Percentiles rank a stretch among this genome's conserved stretches.
Evolutionary conservation across 2,329 filamentous ascomycete genomes (phyloP).

Genomic region (Aspergillus eucalypticola): DNA sequence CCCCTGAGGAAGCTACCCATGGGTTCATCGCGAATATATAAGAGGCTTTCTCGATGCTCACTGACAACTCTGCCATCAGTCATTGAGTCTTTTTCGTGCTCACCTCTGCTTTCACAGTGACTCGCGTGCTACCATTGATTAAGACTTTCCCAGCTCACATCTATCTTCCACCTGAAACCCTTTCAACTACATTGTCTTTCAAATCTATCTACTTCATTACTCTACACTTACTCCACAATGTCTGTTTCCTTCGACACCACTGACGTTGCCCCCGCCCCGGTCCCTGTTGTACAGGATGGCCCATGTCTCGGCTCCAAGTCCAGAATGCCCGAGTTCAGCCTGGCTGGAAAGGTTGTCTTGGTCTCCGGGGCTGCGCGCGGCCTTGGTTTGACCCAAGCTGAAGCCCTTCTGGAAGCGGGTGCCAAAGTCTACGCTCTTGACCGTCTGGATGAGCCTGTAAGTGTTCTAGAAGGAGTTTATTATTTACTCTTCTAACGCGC

Average conservation of each 20-base stretch:
- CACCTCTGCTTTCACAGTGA: neutral
- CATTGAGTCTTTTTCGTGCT: constrained; percentile 6
- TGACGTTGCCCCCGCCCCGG: constrained; percentile 27
- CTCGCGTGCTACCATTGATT: neutral
- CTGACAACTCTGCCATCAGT: constrained; percentile 8
- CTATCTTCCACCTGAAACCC: neutral
- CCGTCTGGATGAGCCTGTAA: constrained; percentile 42
- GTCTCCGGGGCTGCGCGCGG: constrained; percentile 73
- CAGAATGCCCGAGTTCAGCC: constrained; percentile 70
- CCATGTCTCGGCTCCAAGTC: constrained; percentile 34
- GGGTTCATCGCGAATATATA: constrained; percentile 20
- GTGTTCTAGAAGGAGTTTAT: constrained; percentile 8
- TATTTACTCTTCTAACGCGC: neutral
- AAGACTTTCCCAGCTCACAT: no score
- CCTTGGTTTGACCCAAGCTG: constrained; percentile 71
- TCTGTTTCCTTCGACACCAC: constrained; percentile 38
- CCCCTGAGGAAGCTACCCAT: neutral
- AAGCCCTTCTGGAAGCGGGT: constrained; percentile 73
- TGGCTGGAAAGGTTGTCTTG: constrained; percentile 68
- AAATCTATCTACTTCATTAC: neutral
- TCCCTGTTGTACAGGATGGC: constrained; percentile 27
- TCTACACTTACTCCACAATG: constrained; percentile 23
- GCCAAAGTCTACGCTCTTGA: constrained; percentile 57
- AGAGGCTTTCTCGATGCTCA: constrained; percentile 11
- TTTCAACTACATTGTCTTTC: neutral